phyloP scores from a whole-genome alignment of 345 rosid species.

The Brassica juncea region DNA sequence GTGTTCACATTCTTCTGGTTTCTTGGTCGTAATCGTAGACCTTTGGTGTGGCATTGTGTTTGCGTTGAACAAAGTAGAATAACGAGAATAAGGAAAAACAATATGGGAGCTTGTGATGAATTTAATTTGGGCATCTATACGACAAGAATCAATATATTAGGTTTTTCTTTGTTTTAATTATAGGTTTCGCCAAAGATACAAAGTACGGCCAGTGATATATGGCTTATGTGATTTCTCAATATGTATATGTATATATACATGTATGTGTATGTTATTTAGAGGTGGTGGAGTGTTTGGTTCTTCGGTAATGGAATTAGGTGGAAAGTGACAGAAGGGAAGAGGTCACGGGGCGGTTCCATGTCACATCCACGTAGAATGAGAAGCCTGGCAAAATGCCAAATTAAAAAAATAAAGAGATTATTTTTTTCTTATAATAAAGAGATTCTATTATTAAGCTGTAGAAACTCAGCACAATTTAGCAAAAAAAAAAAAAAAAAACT shows the following conservation, averaged over 20 bases:
- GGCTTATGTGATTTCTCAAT: slow-evolving; percentile 24
- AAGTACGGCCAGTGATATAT: slow-evolving; percentile 16
- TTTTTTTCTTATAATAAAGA: background rate
- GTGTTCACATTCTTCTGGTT: slow-evolving; percentile 45
- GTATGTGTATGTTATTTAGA: slow-evolving; percentile 21
- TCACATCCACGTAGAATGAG: slow-evolving; percentile 48
- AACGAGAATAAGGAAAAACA: slow-evolving; percentile 31
- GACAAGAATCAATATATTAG: slow-evolving; percentile 11
- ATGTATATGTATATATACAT: slow-evolving; percentile 3
- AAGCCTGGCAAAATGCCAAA: slow-evolving; percentile 27
- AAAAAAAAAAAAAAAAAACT: background rate
- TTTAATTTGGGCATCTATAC: slow-evolving; percentile 43
- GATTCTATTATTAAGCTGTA: slow-evolving; percentile 19
- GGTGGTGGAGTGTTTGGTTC: slow-evolving; percentile 37
- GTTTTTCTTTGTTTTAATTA: slow-evolving; percentile 3
- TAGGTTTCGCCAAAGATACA: slow-evolving; percentile 33
- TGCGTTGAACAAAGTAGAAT: slow-evolving; percentile 45
- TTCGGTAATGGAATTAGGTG: slow-evolving; percentile 43
- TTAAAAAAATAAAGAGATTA: slow-evolving; percentile 2
- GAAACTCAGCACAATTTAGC: slow-evolving; percentile 7
- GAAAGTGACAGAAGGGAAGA: slow-evolving; percentile 40
- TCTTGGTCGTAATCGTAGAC: slow-evolving; percentile 49
- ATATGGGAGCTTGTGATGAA: slow-evolving; percentile 25
- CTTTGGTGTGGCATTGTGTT: slow-evolving; percentile 66
- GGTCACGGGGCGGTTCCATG: slow-evolving; percentile 79